These are phyloP conservation scores for Balansia obtecta DNA, from an alignment of 2,329 filamentous ascomycete genomes.

Conservation along the genomic window DNA sequence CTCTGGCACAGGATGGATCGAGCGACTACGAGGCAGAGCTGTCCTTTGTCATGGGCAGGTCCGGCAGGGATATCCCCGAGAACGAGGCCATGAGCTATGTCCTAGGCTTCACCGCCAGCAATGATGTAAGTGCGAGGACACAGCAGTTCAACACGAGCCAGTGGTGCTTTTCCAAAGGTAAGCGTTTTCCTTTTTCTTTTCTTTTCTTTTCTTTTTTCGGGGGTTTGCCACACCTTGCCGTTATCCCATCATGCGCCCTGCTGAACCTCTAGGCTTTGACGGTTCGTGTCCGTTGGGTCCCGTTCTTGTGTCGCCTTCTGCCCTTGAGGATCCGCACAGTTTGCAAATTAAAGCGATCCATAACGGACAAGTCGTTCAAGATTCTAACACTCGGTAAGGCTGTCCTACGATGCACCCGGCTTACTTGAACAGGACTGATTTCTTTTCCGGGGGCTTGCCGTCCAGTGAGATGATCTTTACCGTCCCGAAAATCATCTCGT, in stretches of 20 bases:
- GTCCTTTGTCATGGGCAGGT: conserved; percentile 23
- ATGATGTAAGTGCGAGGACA: conserved; percentile 25
- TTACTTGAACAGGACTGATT: background rate
- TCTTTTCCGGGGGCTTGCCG: background rate
- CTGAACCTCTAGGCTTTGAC: conserved; percentile 22
- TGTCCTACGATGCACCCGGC: background rate
- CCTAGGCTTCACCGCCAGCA: conserved; percentile 25
- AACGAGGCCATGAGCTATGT: conserved; percentile 26
- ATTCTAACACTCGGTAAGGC: conserved; percentile 18
- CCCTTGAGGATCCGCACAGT: conserved; percentile 19
- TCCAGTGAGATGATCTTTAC: conserved; percentile 41
- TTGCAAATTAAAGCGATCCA: conserved; percentile 20
- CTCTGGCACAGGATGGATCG: conserved; percentile 14
- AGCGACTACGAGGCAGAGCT: conserved; percentile 30
- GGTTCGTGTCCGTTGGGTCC: conserved; percentile 37
- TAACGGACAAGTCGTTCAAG: conserved; percentile 25
- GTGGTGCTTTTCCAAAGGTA: conserved; percentile 30
- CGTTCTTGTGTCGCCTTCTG: conserved; percentile 17
- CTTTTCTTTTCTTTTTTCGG: too few species aligned
- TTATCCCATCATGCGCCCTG: conserved; percentile 7
- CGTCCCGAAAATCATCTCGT: conserved; percentile 41
- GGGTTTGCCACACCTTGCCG: background rate
- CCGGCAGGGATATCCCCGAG: conserved; percentile 27
- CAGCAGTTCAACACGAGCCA: conserved; percentile 26
- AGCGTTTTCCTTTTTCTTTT: background rate